A percentile compares a stretch with the other conserved stretches of the same genome.
Evolutionary conservation across 108 stramenopile genomes (phyloP).

Genomic region (Nannochloropsis salina): DNA sequence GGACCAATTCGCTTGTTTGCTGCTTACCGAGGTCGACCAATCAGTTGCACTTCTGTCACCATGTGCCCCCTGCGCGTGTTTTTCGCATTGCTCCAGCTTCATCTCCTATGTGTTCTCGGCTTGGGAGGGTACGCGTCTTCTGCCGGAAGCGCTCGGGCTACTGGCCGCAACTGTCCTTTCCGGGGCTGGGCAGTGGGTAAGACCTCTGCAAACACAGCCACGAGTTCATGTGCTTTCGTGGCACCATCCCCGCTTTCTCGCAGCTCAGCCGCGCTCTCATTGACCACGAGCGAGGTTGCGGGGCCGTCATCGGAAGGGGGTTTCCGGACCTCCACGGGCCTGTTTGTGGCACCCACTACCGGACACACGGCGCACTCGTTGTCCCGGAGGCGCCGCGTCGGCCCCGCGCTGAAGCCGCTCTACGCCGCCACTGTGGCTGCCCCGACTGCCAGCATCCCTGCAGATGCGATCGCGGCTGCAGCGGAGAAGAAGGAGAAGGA

Average conservation of each 20-base stretch:
- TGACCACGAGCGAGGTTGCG: background rate
- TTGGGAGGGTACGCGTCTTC: background rate
- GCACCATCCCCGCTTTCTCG: background rate
- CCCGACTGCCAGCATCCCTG: background rate
- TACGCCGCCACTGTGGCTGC: background rate
- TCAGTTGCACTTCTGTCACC: background rate
- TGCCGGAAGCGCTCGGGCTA: background rate
- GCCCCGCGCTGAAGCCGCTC: constrained; percentile 4
- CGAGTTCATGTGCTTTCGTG: background rate
- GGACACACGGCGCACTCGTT: background rate
- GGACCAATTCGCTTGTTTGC: background rate
- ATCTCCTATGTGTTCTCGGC: background rate
- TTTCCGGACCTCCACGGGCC: background rate
- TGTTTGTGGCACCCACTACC: background rate
- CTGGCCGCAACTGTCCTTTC: background rate
- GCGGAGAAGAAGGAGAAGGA: constrained; percentile 30
- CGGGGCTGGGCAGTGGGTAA: background rate
- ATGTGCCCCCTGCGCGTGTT: constrained; percentile 2
- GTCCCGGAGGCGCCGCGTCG: background rate
- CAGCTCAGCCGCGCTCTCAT: background rate
- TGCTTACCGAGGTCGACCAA: constrained; percentile 16
- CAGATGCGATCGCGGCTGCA: constrained; percentile 21
- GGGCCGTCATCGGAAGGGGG: background rate
- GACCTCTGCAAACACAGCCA: background rate
- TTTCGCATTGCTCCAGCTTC: background rate